A percentile compares a stretch with the other conserved stretches of the same genome.
Evolutionary conservation across 1,284 basidiomycete genomes (phyloP).

Genomic region (Golubevia sp.): DNA sequence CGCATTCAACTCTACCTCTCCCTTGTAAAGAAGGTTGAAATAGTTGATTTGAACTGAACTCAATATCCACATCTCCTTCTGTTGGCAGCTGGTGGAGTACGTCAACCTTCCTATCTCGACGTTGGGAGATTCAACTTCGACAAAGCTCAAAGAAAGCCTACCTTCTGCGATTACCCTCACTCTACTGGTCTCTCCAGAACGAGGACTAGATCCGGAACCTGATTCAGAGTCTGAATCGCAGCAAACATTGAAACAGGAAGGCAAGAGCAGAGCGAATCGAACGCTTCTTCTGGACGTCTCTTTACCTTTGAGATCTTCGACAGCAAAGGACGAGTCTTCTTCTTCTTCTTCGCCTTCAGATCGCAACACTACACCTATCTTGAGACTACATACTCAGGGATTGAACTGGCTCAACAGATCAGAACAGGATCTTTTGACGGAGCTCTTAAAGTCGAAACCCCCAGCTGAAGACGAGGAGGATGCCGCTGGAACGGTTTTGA

Average conservation of each 20-base stretch:
- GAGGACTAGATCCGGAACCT: not conserved
- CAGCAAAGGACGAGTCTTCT: no score
- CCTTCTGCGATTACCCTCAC: slow-evolving; percentile 14
- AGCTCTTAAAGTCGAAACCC: not conserved
- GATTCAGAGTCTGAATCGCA: no score
- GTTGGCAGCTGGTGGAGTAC: slow-evolving; percentile 16
- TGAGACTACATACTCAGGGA: not conserved
- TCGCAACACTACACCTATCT: not conserved
- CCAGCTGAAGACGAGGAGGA: not conserved
- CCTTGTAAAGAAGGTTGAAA: no score
- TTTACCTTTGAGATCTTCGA: no score
- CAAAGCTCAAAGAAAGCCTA: slow-evolving; percentile 15
- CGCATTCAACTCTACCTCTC: not conserved
- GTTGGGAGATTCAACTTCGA: slow-evolving; percentile 8
- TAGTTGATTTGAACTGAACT: no score
- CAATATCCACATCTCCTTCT: not conserved
- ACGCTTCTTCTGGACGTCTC: no score
- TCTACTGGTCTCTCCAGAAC: slow-evolving; percentile 13
- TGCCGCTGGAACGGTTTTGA: not conserved
- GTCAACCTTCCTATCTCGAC: slow-evolving; percentile 17
- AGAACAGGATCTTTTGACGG: not conserved
- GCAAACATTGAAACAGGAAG: no score
- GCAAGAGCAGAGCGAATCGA: no score
- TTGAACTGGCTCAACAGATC: not conserved
- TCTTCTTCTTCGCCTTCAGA: no score